Evolutionary conservation across 1,139 yeast species (phyloP).

Genomic region (Protomyces inundatus): DNA sequence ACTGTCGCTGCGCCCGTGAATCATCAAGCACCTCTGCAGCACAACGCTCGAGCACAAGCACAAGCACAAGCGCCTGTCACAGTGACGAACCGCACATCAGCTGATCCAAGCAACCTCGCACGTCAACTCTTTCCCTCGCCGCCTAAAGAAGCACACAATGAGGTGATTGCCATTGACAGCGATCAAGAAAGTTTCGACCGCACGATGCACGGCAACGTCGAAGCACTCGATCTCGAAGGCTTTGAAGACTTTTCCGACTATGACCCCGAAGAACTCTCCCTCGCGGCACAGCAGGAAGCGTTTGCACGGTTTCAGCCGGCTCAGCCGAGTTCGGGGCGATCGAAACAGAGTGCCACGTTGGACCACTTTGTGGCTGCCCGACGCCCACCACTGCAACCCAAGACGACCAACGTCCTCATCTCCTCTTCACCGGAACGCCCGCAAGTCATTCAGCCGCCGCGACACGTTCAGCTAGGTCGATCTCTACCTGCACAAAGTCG

Average conservation of each 20-base stretch:
- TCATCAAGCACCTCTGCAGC: not conserved
- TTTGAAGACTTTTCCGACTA: not conserved
- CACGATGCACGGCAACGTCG: not conserved
- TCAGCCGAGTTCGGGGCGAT: not conserved
- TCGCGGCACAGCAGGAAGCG: not conserved
- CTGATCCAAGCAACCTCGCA: not conserved
- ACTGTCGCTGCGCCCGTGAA: not conserved
- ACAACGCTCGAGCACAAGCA: not conserved
- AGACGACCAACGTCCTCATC: not conserved
- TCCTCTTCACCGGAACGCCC: conserved; percentile 6
- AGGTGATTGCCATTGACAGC: conserved; percentile 7
- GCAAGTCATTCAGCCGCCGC: not conserved
- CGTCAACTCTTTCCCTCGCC: not conserved
- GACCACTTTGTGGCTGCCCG: not conserved
- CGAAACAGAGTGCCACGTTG: not conserved
- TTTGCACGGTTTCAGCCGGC: not conserved
- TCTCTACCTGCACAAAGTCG: not conserved
- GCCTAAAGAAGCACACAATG: not conserved
- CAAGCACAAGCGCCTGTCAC: not conserved
- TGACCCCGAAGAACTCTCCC: not conserved
- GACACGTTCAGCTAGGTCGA: not conserved
- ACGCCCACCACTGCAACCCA: not conserved
- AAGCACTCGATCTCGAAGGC: not conserved
- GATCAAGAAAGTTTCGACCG: conserved; percentile 2
- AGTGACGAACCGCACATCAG: not conserved